Base-by-base conservation (phyloP, 805 yeast genomes). In the Nakazawaea holstii region DNA sequence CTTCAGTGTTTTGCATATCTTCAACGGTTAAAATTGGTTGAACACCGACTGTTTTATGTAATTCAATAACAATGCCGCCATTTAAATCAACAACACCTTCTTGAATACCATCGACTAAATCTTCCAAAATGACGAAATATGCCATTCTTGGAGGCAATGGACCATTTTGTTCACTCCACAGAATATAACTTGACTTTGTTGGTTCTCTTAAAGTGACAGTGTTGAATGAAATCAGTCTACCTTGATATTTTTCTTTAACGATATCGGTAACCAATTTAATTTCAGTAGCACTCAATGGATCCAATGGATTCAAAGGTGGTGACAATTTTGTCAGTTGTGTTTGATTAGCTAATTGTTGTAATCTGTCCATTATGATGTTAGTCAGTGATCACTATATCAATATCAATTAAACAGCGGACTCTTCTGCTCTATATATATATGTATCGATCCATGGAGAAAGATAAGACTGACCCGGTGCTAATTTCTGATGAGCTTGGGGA, bases 11-110 rank as follows among this genome's bases (percentile, higher is more conserved):
- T 58, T 69, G 75, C 51, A 81, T 68, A 59, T 80, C 86, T 48
- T 66, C 74, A 20, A 78, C 75, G 38, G 85, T 77, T 56, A 81
- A 70, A 49, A 79, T 79, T 49, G 87, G 87, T 61, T 79, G 84
- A 35, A 73, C 80, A 20, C 82, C 83, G 43, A 70, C 72, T 39
- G 70, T 61, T 46, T 67, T 65, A 46, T 66, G 67, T 50, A 72
- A 60, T 37, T 69, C 67, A 39, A 72, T 63, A 32, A 81, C 60
- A 39, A 56, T 59, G 52, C 66, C 64, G 43, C 72, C 60, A 26
- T 67, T 61, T 41, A 81, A 57, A 56, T 79, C 80, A 49, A 78
- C 80, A 28, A 73, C 64, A 57, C 84, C 86, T 58, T 81, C 86
- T 54, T 72, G 74, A 45, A 80, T 66, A 48, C 83, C 85, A 45